These are phyloP conservation scores for Dendrobium officinale DNA, from an alignment of 106 monocot genomes.

Conservation along the genomic window DNA sequence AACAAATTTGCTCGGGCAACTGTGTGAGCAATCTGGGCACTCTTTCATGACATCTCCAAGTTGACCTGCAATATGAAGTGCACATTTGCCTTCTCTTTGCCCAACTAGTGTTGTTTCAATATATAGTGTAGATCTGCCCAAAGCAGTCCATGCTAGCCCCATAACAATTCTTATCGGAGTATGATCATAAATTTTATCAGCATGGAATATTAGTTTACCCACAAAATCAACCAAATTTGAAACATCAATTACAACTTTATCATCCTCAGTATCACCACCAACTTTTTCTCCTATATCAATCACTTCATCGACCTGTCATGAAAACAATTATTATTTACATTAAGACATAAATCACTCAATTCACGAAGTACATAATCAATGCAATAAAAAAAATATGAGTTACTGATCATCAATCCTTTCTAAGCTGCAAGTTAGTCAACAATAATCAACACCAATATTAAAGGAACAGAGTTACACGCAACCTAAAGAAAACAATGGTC, in stretches of 20 bases:
- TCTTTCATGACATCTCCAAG: constrained; percentile 99
- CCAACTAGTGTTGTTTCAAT: constrained; percentile 74
- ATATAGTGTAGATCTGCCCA: constrained; percentile 94
- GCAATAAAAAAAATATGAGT: neutral
- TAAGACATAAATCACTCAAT: neutral
- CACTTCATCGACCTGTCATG: constrained; percentile 16
- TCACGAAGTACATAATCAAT: neutral
- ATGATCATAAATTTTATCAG: constrained; percentile 81
- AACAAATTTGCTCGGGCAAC: constrained; percentile 64
- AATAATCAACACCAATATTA: too few relatives aligned
- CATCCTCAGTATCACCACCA: constrained; percentile 2
- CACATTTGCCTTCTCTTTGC: constrained; percentile 79
- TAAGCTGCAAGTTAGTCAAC: neutral
- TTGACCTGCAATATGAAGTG: constrained; percentile 83
- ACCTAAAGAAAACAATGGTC: neutral
- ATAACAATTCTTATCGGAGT: constrained; percentile 91
- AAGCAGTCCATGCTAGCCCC: constrained; percentile 95
- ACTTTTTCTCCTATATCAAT: constrained; percentile 9
- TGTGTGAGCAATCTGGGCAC: constrained; percentile 94
- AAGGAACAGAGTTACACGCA: too few relatives aligned
- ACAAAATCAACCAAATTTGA: constrained; percentile 72
- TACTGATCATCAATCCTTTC: neutral
- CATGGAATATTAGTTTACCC: constrained; percentile 92
- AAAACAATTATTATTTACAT: neutral
- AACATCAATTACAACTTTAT: constrained; percentile 62